These are phyloP conservation scores for Cladophialophora immunda DNA, from an alignment of 2,329 filamentous ascomycete species.

Conservation along the genomic window DNA sequence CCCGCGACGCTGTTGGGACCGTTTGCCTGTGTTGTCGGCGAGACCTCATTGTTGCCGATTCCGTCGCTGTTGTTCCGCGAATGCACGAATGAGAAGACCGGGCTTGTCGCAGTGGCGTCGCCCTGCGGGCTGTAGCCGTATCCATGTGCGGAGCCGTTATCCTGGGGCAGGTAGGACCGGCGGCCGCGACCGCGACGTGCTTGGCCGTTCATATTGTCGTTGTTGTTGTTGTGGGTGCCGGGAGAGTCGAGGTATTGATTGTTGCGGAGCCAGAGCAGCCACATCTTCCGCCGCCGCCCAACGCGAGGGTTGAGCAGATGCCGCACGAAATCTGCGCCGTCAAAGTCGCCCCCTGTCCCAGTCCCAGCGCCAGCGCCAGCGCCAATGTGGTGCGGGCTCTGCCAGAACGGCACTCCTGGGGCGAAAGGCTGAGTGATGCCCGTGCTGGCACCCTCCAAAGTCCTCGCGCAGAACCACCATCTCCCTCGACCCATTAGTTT, in stretches of 20 bases:
- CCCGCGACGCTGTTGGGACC: background rate
- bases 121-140: constrained; percentile 2
- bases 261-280: constrained; percentile 41
- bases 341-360: constrained; percentile 16
- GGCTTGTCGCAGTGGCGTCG: constrained; percentile 14
- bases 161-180: background rate
- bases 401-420: constrained; percentile 4
- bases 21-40: constrained; percentile 10
- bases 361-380: background rate
- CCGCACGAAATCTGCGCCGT: constrained; percentile 34
- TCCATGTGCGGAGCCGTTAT: background rate
- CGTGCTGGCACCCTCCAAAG: constrained; percentile 32
- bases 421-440: background rate
- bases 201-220: background rate
- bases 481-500: constrained; percentile 33
- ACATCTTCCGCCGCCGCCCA: constrained; percentile 38
- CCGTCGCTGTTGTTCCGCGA: constrained; percentile 23
- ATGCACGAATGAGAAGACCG: constrained; percentile 33
- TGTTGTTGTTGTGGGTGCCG: constrained; percentile 2
- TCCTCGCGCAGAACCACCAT: constrained; percentile 34
- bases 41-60: background rate
- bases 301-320: constrained; percentile 35
- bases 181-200: constrained; percentile 7
- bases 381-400: background rate
- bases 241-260: constrained; percentile 22